A percentile compares a stretch with the other conserved stretches of the same genome.
Conservation (phyloP, 495 filamentous ascomycete species). For the Podospora anserina region DNA sequence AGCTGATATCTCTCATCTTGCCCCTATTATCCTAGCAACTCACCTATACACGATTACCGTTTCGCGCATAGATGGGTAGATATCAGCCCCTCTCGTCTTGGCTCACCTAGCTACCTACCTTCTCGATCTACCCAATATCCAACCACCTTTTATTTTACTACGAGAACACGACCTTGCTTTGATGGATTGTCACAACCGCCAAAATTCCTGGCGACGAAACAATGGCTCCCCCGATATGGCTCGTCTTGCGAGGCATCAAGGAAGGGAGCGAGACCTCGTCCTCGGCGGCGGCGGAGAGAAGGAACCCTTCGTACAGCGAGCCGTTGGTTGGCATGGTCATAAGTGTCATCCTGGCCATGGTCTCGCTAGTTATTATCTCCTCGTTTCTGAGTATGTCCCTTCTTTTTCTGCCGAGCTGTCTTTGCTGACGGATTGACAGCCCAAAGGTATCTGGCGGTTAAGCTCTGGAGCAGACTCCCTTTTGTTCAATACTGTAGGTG, state of each 20-base stretch:
- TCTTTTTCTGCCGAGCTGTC: background rate
- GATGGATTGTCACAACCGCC: background rate
- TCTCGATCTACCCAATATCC: too few relatives aligned
- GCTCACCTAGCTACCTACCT: background rate
- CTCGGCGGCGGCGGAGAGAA: conserved; percentile 1
- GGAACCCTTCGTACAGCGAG: conserved; percentile 16
- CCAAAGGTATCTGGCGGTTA: conserved; percentile 37
- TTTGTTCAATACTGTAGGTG: conserved; percentile 47
- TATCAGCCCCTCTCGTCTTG: background rate
- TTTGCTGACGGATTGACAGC: conserved; percentile 24
- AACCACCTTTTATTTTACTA: background rate
- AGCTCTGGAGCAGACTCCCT: conserved; percentile 44
- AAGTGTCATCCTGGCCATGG: conserved; percentile 42
- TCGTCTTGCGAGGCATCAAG: conserved; percentile 6
- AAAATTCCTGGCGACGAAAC: background rate
- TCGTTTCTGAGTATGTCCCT: conserved; percentile 44
- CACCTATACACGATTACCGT: background rate
- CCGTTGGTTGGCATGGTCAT: conserved; percentile 39
- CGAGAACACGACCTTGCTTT: background rate
- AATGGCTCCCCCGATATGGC: conserved; percentile 19
- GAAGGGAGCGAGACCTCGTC: background rate
- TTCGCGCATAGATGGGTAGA: background rate
- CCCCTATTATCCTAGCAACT: background rate
- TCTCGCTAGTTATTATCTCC: conserved; percentile 42
- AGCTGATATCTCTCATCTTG: background rate